A percentile compares a stretch with the other conserved stretches of the same genome.
phyloP scores from a whole-genome alignment of 1,284 basidiomycete genomes.

The Tylopilus orsonianus region DNA sequence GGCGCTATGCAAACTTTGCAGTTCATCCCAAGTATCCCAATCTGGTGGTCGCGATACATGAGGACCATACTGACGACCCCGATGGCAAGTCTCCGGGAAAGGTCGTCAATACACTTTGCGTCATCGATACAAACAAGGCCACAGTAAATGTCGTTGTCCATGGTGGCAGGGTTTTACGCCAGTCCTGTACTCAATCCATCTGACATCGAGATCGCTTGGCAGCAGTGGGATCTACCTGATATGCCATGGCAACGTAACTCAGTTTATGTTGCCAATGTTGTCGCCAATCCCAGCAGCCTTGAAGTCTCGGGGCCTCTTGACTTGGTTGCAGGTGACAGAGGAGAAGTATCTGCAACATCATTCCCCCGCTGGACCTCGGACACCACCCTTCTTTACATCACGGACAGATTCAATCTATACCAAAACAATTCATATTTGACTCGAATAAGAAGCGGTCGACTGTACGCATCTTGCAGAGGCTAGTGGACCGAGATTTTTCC shows the following conservation, averaged over 20 bases:
- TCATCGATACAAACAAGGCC: background rate
- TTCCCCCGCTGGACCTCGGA: conserved; percentile 59
- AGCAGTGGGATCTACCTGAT: conserved; percentile 71
- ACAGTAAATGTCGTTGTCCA: conserved; percentile 18
- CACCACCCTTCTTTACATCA: conserved; percentile 58
- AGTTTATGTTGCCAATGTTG: conserved; percentile 52
- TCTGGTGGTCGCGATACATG: conserved; percentile 38
- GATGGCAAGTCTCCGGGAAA: conserved; percentile 32
- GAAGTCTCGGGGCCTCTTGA: background rate
- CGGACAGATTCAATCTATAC: conserved; percentile 61
- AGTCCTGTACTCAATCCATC: conserved; percentile 62
- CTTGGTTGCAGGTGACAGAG: conserved; percentile 45
- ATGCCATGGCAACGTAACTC: conserved; percentile 81
- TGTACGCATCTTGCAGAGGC: conserved; percentile 42
- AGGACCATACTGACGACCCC: conserved; percentile 54
- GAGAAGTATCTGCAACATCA: conserved; percentile 46
- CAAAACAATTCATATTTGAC: conserved; percentile 60
- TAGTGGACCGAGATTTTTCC: conserved; percentile 53
- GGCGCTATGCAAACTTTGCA: conserved; percentile 49
- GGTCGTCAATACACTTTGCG: background rate
- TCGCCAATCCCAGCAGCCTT: background rate
- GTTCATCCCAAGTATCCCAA: conserved; percentile 19
- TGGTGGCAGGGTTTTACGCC: conserved; percentile 54
- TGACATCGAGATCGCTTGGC: conserved; percentile 64
- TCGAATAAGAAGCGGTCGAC: conserved; percentile 27